phyloP scores from a whole-genome alignment of 2,329 filamentous ascomycete genomes.

The Coccinonectria pachysandricola region DNA sequence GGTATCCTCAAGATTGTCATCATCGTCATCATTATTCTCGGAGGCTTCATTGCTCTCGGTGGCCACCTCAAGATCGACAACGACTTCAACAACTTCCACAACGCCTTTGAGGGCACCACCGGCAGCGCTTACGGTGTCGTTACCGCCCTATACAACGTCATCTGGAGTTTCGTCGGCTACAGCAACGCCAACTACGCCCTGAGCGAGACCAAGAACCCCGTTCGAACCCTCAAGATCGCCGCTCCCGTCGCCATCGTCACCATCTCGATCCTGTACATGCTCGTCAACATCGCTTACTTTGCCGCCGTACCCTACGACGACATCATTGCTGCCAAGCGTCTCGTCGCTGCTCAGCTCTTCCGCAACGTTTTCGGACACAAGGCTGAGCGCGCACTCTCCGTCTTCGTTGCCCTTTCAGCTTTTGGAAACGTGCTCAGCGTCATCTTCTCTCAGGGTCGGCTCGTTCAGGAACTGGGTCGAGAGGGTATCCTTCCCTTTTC shows the following conservation, averaged over 20 bases:
- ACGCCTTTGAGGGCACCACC: constrained; percentile 56
- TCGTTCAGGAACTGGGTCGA: constrained; percentile 56
- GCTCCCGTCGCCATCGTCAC: constrained; percentile 48
- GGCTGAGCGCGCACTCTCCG: constrained; percentile 49
- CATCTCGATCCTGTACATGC: constrained; percentile 53
- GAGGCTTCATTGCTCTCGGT: constrained; percentile 50
- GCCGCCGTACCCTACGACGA: constrained; percentile 44
- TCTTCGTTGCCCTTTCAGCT: constrained; percentile 57
- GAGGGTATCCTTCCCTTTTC: constrained; percentile 58
- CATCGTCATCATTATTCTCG: constrained; percentile 53
- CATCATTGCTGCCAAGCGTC: constrained; percentile 39
- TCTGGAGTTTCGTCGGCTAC: constrained; percentile 61
- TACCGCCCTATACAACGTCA: constrained; percentile 62
- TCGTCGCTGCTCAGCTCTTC: constrained; percentile 45
- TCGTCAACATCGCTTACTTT: constrained; percentile 59
- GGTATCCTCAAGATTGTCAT: constrained; percentile 57
- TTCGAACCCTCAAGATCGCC: constrained; percentile 54
- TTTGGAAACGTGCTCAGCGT: constrained; percentile 58
- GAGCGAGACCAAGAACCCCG: constrained; percentile 55
- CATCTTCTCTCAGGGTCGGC: constrained; percentile 57
- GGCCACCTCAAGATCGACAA: constrained; percentile 48
- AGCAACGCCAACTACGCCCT: constrained; percentile 58
- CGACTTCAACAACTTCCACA: constrained; percentile 51
- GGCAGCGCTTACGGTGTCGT: constrained; percentile 56
- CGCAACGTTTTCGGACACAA: constrained; percentile 42